A percentile compares a stretch with the other conserved stretches of the same genome.
Conservation (phyloP, 2,329 filamentous ascomycete species). For the Cytospora piceae region DNA sequence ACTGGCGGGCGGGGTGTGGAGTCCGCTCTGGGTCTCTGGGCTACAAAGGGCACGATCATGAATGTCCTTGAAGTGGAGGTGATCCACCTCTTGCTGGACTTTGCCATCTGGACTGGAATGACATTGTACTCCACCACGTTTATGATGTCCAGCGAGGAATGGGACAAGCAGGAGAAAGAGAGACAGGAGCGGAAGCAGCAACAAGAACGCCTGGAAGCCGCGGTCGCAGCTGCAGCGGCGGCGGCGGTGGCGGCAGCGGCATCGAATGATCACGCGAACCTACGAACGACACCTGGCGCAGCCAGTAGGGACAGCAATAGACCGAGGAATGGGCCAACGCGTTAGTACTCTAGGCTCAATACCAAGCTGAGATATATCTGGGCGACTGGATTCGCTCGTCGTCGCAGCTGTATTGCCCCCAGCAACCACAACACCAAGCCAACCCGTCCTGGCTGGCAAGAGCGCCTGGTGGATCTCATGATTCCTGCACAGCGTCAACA, state of each 20-base stretch:
- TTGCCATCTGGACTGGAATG: slow-evolving; percentile 50
- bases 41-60: slow-evolving; percentile 43
- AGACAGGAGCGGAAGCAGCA: slow-evolving; percentile 19
- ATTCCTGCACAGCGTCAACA: background rate
- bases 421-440: background rate
- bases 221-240: background rate
- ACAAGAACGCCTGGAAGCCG: slow-evolving; percentile 11
- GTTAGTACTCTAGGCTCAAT: background rate
- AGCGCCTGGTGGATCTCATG: background rate
- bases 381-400: background rate
- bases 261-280: background rate
- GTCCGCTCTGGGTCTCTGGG: slow-evolving; percentile 39
- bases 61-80: slow-evolving; percentile 54
- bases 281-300: background rate
- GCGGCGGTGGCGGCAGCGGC: slow-evolving; percentile 1
- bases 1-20: background rate
- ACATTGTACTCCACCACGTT: slow-evolving; percentile 38
- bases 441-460: background rate
- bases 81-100: slow-evolving; percentile 48
- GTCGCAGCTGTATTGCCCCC: background rate
- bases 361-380: background rate
- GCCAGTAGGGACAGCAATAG: background rate
- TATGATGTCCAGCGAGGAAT: slow-evolving; percentile 27
- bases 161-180: slow-evolving; percentile 25
- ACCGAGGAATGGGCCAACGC: background rate